Percentiles rank a stretch among this genome's conserved stretches.
These are phyloP conservation scores for Penicillium robsamsonii DNA, from an alignment of 495 filamentous ascomycete species.

Conservation along the genomic window DNA sequence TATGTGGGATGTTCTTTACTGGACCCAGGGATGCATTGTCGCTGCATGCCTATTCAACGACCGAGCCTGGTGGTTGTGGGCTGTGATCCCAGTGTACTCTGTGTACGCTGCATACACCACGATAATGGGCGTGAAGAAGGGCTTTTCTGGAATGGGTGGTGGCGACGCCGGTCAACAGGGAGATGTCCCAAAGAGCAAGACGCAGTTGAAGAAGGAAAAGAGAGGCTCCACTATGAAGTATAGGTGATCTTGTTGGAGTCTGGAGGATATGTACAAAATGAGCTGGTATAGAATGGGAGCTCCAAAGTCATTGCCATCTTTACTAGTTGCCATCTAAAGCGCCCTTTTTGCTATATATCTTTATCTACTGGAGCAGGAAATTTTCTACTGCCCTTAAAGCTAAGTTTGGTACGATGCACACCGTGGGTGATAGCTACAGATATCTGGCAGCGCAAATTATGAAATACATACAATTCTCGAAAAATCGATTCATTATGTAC, in stretches of 20 bases:
- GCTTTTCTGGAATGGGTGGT: conserved; percentile 58
- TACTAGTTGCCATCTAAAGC: not conserved
- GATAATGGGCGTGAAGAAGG: conserved; percentile 61
- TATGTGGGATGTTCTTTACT: conserved; percentile 95
- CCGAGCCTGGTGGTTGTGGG: conserved; percentile 73
- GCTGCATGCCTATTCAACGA: conserved; percentile 69
- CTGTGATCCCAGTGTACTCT: conserved; percentile 67
- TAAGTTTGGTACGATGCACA: not conserved
- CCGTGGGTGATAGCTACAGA: not conserved
- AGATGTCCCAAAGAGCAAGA: conserved; percentile 50
- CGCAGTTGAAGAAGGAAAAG: conserved; percentile 64
- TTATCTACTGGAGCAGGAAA: not conserved
- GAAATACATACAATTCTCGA: not conserved
- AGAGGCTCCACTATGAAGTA: conserved; percentile 50
- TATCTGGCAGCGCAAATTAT: not conserved
- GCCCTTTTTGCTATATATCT: not conserved
- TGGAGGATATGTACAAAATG: not conserved
- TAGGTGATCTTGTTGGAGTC: conserved; percentile 27
- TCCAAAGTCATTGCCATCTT: not conserved
- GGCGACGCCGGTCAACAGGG: conserved; percentile 22
- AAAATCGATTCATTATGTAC: conserved; percentile 21
- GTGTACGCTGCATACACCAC: conserved; percentile 64
- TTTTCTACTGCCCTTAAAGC: not conserved
- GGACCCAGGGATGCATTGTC: conserved; percentile 71
- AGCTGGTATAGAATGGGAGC: not conserved